Base-by-base conservation (phyloP, 2,329 filamentous ascomycete species). In the Penicillium paneum region DNA sequence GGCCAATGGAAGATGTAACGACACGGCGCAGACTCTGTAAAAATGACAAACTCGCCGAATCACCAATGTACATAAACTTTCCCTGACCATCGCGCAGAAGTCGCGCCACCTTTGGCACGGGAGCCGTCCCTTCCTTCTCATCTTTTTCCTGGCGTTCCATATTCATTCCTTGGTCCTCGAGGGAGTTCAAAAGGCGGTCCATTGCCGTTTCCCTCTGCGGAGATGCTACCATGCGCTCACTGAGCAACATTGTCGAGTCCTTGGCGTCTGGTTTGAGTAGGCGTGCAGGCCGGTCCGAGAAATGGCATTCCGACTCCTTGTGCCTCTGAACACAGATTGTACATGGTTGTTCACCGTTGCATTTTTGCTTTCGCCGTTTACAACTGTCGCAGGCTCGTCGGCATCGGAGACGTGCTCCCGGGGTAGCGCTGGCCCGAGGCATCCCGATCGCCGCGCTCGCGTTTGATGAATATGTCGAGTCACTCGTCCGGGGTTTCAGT, bases 11-110 rank as follows among this genome's bases (percentile, higher is more conserved):
- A 11, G 74, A 72, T 3, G 76, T 75, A 8, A 81, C 75, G 6
- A 82, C 71, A 41, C 79, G 75, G 32, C 79, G 76, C 13, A 81
- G 78, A 50, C 77, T 81, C 60, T 81, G 79, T 34, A 81, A 60
- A 49, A 81, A 81, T 0, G 79, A 81, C 43, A 81, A 66, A 44
- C 78, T 80, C 32, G 79, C 79, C 35, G 78, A 81, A 55, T 82
- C 79, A 13, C 79, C 79, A 28, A 82, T 78, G 58, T 81, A 82
- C 62, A 82, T 80, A 46, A 79, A 76, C 52, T 81, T 81, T 6
- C 79, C 79, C 56, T 80, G 77, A 0, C 78, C 78, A 58, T 81
- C 79, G 24, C 77, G 77, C 10, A 81, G 70, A 26, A 81, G 74
- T 10, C 79, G 74, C 63, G 64, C 75, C 62, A 60, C 75, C 64